Base-by-base conservation (phyloP, 129 eudicot species). In the Chrysanthemum seticuspe region DNA sequence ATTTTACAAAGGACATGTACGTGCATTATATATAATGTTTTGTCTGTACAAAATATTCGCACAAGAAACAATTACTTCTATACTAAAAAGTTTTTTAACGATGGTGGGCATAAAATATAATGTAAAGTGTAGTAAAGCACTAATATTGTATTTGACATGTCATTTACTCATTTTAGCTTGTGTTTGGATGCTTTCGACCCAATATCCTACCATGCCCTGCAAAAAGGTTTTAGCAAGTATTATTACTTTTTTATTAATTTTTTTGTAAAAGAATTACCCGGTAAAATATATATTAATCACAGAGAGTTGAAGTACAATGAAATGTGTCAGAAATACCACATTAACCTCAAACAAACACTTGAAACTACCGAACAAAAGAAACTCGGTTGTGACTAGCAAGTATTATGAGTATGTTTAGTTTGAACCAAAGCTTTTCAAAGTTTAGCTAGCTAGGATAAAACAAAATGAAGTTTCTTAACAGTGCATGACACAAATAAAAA, bases 1-100 rank as follows among this genome's bases (percentile, higher is more conserved):
- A 70, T 70, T 53, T 31, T 67, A 50, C 23, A 50, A 70, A 27
- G 63, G 64, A 70, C 64, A 70, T 70, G 16, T 67, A 29, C 74
- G 7, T 70, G 63, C n/a, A 70, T 29, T 25, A 53, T 70, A 53
- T 23, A 27, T 62, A 62, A 54, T 55, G 53, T 54, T 31, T 70
- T 55, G 34, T 54, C 11, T 55, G 34, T 52, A 16, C 52, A 34
- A 68, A 25, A 68, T 52, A 52, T 51, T 68, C 44, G 10, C 73
- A 31, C 61, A 23, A 6, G 49, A 68, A 25, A 68, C 15, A 25
- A 29, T 50, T 68, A 52, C 47, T 40, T 40, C 10, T 50, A 16
- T 4, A 44, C 4, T 29, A 60, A 60, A 25, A 13, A 60, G 64
- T 59, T 52, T 7, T 12, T 5, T 3, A 52, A 12, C 16, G 16